Evolutionary conservation across 805 yeast genomes (phyloP), one percentile per base, ranked within the genome.

Genomic region (Lipomyces spencermartinsiae): DNA sequence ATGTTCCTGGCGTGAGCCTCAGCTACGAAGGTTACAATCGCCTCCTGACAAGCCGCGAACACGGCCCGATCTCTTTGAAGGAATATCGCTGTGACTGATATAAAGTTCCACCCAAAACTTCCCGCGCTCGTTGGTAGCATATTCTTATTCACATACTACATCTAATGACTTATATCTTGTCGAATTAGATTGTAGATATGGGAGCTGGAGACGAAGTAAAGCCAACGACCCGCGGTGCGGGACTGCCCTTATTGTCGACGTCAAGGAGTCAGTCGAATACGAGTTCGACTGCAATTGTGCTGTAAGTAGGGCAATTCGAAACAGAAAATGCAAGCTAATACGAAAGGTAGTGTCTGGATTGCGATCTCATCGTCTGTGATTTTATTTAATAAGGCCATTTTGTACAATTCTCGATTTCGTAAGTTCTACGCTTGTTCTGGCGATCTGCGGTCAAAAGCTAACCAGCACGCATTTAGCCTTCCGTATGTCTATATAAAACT

Each of bases 291-390:
- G 51, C 43, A 8, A 31, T 39, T 53, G 64, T 54, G 12, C 25
- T 61, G 64, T 61, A 54, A 58, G 64, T 61, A 12, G n/a, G 22
- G 9, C 22, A 55, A 4, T 25, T 54, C 19, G 19, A 8, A 10
- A 16, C 9, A 19, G 14, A 22, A 43, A 14, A 5, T 14, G 19
- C 16, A 16, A 10, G 16, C 31, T 10, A 25, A 25, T 7, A 22
- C 39, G n/a, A 10, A 6, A 14, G 6, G 5, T 39, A 68, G 71
- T 5, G 49, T 60, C 7, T 73, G 75, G 75, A 71, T 73, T 53
- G 57, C 35, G 16, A 64, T 69, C 6, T 73, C 75, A 19, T 73
- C 75, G 4, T 58, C 66, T 10, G 74, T 71, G 22, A 68, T 71
- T 35, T 62, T 71, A 31, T 71, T 71, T 65, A 71, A 71, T 63